Conservation (phyloP, 2,329 filamentous ascomycete species). For the Penicillium expansum region DNA sequence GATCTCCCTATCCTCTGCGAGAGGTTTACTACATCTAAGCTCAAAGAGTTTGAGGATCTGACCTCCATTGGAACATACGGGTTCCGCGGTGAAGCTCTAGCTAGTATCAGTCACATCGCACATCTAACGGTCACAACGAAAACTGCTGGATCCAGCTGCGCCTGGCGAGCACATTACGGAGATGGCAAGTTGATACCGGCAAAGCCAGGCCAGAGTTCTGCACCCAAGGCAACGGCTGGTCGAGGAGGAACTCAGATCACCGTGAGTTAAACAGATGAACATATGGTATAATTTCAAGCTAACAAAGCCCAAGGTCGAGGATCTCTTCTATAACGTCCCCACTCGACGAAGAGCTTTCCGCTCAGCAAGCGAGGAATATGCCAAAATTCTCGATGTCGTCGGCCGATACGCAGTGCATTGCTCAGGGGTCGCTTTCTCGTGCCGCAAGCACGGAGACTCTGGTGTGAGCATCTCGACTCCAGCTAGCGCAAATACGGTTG, state of each 20-base stretch:
- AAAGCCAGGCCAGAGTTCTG: constrained; percentile 82
- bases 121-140: constrained; percentile 94
- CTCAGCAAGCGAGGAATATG: constrained; percentile 89
- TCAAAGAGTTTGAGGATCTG: constrained; percentile 90
- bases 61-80: constrained; percentile 89
- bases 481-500: constrained; percentile 66
- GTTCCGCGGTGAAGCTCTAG: constrained; percentile 93
- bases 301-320: constrained; percentile 62
- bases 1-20: constrained; percentile 91
- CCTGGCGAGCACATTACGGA: constrained; percentile 85
- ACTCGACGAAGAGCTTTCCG: constrained; percentile 85
- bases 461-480: constrained; percentile 78
- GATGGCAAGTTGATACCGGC: constrained; percentile 76
- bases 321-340: constrained; percentile 94
- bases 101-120: constrained; percentile 97
- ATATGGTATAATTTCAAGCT: background rate
- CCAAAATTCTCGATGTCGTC: constrained; percentile 94
- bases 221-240: constrained; percentile 84
- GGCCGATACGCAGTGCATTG: constrained; percentile 93
- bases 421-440: constrained; percentile 85
- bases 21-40: constrained; percentile 93
- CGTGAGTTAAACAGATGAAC: constrained; percentile 43
- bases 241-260: constrained; percentile 90
- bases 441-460: constrained; percentile 92
- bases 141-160: constrained; percentile 80